Conservation (phyloP, 148 eudicot species). For the Tetragonia tetragonoides region DNA sequence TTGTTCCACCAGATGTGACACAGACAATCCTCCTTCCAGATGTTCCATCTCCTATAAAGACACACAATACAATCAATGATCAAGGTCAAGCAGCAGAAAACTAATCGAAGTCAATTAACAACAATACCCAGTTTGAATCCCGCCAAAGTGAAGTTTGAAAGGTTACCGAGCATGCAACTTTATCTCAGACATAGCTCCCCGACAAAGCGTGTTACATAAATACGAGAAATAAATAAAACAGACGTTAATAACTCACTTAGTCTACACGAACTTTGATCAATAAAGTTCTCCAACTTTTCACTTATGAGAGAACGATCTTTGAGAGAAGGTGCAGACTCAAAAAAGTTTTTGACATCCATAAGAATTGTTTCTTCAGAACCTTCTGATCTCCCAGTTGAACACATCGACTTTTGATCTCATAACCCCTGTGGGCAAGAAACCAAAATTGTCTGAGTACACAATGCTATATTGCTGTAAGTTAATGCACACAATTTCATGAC, state of each 20-base stretch:
- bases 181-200: too few relatives aligned
- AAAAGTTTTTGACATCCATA: conserved; percentile 61
- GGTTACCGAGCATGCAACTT: too few relatives aligned
- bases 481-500: too few relatives aligned
- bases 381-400: conserved; percentile 32
- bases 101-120: background rate
- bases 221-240: background rate
- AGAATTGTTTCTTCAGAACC: conserved; percentile 36
- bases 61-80: background rate
- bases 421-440: background rate
- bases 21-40: conserved; percentile 65
- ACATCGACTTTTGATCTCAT: conserved; percentile 26
- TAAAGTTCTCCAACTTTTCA: conserved; percentile 51
- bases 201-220: background rate
- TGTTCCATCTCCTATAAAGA: conserved; percentile 37
- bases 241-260: conserved; percentile 36
- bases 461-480: too few relatives aligned
- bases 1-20: conserved; percentile 96
- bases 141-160: too few relatives aligned
- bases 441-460: background rate
- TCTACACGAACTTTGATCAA: conserved; percentile 36
- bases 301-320: conserved; percentile 40
- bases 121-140: too few relatives aligned
- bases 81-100: background rate
- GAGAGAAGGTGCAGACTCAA: conserved; percentile 80